phyloP scores from a whole-genome alignment of 2,329 filamentous ascomycete species.

The Periconia sp. region DNA sequence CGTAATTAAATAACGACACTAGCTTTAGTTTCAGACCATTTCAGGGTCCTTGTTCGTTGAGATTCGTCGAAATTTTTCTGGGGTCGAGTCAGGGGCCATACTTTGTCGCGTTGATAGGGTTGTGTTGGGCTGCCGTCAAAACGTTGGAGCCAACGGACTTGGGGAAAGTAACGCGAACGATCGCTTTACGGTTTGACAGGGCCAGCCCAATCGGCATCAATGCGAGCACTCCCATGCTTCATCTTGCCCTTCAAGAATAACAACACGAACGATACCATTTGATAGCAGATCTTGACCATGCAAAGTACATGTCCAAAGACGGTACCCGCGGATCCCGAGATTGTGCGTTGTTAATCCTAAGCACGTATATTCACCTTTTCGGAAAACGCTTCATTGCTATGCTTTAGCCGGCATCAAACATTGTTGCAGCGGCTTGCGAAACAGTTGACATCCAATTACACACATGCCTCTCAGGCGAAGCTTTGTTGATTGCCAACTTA shows the following conservation, averaged over 20 bases:
- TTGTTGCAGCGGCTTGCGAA: background rate
- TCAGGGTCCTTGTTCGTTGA: background rate
- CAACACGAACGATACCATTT: background rate
- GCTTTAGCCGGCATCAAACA: background rate
- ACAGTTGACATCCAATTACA: background rate
- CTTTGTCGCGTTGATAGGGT: background rate
- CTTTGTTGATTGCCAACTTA: background rate
- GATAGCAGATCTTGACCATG: too few species aligned
- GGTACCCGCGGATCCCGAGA: background rate
- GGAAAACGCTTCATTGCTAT: background rate
- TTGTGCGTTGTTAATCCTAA: background rate
- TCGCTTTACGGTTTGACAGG: background rate
- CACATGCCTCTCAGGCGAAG: background rate
- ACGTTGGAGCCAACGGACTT: background rate
- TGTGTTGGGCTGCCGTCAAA: background rate
- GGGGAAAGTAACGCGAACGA: slow-evolving; percentile 5
- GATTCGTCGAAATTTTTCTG: too few species aligned
- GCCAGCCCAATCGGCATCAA: background rate
- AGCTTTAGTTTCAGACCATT: background rate
- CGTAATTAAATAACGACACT: background rate
- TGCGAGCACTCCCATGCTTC: background rate
- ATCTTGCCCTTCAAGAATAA: background rate
- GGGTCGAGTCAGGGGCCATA: background rate
- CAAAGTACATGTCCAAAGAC: background rate
- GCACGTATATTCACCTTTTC: background rate